Base-by-base conservation (phyloP, 1,284 basidiomycete species). In the Cutaneotrichosporon cavernicola region DNA sequence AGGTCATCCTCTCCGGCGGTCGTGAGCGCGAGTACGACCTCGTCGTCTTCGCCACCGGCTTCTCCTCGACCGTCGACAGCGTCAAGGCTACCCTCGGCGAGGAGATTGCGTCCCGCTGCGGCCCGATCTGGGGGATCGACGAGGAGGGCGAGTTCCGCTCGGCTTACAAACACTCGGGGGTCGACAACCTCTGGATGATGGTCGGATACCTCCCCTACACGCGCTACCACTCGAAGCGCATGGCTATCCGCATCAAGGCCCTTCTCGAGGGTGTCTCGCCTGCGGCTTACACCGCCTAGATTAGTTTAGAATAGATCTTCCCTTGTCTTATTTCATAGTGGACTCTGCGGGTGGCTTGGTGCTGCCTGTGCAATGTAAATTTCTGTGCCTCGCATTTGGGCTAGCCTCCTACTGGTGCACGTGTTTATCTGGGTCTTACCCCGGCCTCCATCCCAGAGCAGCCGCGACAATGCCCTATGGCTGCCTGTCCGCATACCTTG, bases 11-110 rank as follows among this genome's bases (percentile, higher is more conserved):
- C 11, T 46, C 18, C 30, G 73, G 68, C 11, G 71, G 59, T 1
- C 63, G 72, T 8, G 84, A 85, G 65, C 70, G 88, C 34, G 77
- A 85, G 11, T 88, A 86, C 14, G 89, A 91, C 72, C 83, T 89
- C 8, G 83, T 91, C 32, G 69, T 91, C 16, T 85, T 87, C 74
- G 86, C 86, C 4, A 89, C 87, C 10, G 87, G 87, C 83, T 88
- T 72, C 62, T 65, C 65, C 40, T 69, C 69, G 67, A 70, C 71
- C 7, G 68, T 72, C 55, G 73, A 76, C 34, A 81, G 83, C 14
- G 77, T 86, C 38, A 46, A 61, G 36, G 31, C 16, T 13, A 71
- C 70, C 5, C 68, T 84, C 22, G 83, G 83, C 0, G 81, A 86
- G n/a, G 82, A 85, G 11, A 76, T 86, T 10, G 83, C 81, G 2